A percentile compares a stretch with the other conserved stretches of the same genome.
Conservation (phyloP, 176 grass and related monocot species). For the sorghum (Sorghum bicolor) region DNA sequence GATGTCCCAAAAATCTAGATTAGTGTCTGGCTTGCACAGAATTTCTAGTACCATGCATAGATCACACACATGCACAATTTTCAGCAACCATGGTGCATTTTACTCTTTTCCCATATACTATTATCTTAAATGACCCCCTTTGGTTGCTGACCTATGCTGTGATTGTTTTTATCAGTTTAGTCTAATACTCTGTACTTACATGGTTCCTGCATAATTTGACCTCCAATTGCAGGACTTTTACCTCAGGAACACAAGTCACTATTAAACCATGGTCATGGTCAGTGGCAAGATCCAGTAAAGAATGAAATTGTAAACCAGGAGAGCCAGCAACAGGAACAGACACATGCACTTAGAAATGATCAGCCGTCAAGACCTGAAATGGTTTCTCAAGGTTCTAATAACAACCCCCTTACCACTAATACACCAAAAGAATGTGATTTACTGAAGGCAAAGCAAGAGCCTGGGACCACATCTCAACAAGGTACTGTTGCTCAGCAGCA, state of each 20-base stretch:
- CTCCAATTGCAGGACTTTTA: constrained; percentile 43
- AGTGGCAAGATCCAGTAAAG: constrained; percentile 48
- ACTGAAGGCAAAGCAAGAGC: constrained; percentile 42
- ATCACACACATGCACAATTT: background rate
- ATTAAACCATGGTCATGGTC: constrained; percentile 47
- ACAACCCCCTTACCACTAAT: constrained; percentile 24
- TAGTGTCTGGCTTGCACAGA: background rate
- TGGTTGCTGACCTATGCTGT: background rate
- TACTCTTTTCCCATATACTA: background rate
- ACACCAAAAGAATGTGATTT: constrained; percentile 28
- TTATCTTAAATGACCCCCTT: background rate
- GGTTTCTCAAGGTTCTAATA: constrained; percentile 27
- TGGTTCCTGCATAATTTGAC: constrained; percentile 22
- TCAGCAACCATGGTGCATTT: background rate
- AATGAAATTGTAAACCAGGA: constrained; percentile 46
- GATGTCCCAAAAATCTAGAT: background rate
- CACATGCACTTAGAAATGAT: constrained; percentile 32
- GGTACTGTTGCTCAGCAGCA: constrained; percentile 38
- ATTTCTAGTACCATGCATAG: background rate
- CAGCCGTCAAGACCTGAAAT: constrained; percentile 41
- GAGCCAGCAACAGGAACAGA: constrained; percentile 52
- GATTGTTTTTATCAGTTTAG: constrained; percentile 2
- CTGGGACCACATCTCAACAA: constrained; percentile 55
- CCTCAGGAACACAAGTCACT: constrained; percentile 47
- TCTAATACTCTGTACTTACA: background rate